These are phyloP conservation scores for Penicillium alfredii DNA, from an alignment of 495 filamentous ascomycete genomes.

Conservation along the genomic window DNA sequence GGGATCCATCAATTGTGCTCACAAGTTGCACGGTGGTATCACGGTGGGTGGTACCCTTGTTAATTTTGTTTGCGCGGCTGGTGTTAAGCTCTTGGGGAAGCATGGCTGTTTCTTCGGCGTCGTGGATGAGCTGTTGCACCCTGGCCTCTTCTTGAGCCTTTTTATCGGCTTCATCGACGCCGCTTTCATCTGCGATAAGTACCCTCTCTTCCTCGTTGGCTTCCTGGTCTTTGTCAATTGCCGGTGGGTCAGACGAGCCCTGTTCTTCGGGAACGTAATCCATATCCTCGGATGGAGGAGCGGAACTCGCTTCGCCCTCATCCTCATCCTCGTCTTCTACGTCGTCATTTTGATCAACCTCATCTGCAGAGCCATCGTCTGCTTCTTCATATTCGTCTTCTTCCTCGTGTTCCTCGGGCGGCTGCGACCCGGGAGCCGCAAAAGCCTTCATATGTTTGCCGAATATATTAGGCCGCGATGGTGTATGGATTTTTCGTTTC, in stretches of 20 bases:
- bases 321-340: conserved; percentile 22
- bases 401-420: conserved; percentile 20
- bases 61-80: conserved; percentile 57
- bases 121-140: conserved; percentile 55
- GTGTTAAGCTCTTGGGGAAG: conserved; percentile 48
- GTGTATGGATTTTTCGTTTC: conserved; percentile 37
- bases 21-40: conserved; percentile 61
- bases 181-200: conserved; percentile 38
- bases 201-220: conserved; percentile 8
- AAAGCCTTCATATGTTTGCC: conserved; percentile 67
- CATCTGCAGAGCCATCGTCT: conserved; percentile 24
- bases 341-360: conserved; percentile 27
- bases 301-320: conserved; percentile 16
- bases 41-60: conserved; percentile 57
- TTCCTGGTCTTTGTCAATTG: conserved; percentile 11
- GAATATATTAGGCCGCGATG: conserved; percentile 48
- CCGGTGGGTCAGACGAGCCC: conserved; percentile 6
- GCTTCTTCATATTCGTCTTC: conserved; percentile 20
- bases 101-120: conserved; percentile 54
- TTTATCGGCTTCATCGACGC: conserved; percentile 57
- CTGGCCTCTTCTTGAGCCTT: conserved; percentile 61
- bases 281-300: conserved; percentile 10
- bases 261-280: conserved; percentile 10
- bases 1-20: conserved; percentile 42
- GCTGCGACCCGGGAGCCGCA: conserved; percentile 59